Evolutionary conservation across 257 asterid species (phyloP), one percentile per base, ranked within the genome.

Genomic region (Nicotiana attenuata): DNA sequence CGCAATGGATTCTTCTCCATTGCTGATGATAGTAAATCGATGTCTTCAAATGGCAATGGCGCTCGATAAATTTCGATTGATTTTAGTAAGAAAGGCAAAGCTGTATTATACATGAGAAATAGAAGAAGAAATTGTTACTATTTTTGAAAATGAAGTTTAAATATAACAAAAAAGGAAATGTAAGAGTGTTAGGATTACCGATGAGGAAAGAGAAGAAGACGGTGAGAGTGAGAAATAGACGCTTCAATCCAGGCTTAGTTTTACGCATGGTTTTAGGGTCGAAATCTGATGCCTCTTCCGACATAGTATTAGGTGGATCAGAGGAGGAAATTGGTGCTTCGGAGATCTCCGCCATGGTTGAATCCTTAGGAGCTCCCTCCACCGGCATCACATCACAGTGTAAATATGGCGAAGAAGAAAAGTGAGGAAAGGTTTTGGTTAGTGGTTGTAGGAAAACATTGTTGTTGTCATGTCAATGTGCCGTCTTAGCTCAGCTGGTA

Each of bases 1-100:
- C 69, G 79, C 78, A 93, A 50, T 4, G 88, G 89, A 79, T 77
- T 91, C 82, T 92, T 88, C 85, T 90, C 93, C 29, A 93, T 90
- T n/a, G 93, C 85, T 13, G 91, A 81, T 28, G 95, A 88, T 35
- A 96, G 89, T 24, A 86, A 85, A 73, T 90, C 94, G n/a, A 96
- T 96, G 81, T 96, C 97, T n/a, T 83, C 83, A 84, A 96, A 96
- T 16, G 99, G 99, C 81, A 96, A 89, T 29, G 93, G 94, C 16
- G 98, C 93, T 85, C 99, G 87, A 92, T 94, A 93, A 71, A 96
- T 96, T 87, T 93, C 97, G 8, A 94, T 91, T 5, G 99, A 90
- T 83, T 90, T 94, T 14, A 92, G 85, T 80, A 96, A 82, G 82
- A 93, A 87, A 0, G 97, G 98, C 26, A 89, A 88, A 84, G 97